Evolutionary conservation across 148 eudicot genomes (phyloP), one percentile per base, ranked within the genome.

Genomic region (Tetragonia tetragonoides): DNA sequence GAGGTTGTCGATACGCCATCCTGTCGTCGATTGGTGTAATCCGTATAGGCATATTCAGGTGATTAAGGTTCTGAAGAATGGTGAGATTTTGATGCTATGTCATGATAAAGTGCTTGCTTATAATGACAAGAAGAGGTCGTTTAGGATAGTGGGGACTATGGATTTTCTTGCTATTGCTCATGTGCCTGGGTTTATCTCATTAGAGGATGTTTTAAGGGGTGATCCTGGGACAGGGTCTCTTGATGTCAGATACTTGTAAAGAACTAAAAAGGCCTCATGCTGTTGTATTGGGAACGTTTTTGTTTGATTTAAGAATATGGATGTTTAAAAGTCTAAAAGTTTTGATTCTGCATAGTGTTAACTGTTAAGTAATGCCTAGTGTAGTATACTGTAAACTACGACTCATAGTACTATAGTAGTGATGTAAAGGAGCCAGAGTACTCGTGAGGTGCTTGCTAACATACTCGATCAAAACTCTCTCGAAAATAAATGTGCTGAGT

Each of bases 11-110:
- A 75, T 87, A 2, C 72, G 80, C 6, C 76, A 80, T 76, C 87
- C 89, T 3, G 68, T 73, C 3, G 77, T 85, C 40, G 85, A 85
- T 16, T 82, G 87, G 87, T 85, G 87, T 83, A 79, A 85, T 73
- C 85, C 87, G 3, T 78, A 76, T 34, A 59, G 79, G 53, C 80
- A 83, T 85, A 79, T 85, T 53, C 85, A 85, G 64, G 81, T 85
- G 6, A 82, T 79, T 1, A 80, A 72, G 40, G 62, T 77, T 37
- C 63, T 76, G 3, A 16, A 6, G 9, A 77, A 82, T 71, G 73
- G 81, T 40, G 80, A 65, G 53, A 80, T 84, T 24, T 5, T 84
- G 15, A 38, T 84, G 70, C n/a, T 84, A 4, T 80, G 75, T 75
- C 83, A 80, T 49, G 38, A 59, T 0, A 47, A 39, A 9, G 66